phyloP scores from a whole-genome alignment of 2,329 filamentous ascomycete species.

The Sarocladiaceae sp. region DNA sequence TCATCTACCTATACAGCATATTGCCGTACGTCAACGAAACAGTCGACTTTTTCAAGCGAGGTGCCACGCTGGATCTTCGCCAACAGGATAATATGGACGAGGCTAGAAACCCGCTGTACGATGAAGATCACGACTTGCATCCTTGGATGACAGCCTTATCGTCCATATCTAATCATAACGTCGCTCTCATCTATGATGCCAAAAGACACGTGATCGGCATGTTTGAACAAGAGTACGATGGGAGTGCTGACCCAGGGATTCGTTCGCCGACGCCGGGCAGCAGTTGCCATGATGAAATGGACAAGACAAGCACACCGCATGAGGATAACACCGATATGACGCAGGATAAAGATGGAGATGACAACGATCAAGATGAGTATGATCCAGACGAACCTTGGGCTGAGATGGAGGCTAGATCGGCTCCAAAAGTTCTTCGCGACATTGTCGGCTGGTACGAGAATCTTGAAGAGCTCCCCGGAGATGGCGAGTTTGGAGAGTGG shows the following conservation, averaged over 20 bases:
- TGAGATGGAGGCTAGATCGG: not conserved
- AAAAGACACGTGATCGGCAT: not conserved
- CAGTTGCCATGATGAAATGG: not conserved
- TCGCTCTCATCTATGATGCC: not conserved
- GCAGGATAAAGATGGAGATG: not conserved
- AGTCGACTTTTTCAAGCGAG: slow-evolving; percentile 15
- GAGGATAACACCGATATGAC: not conserved
- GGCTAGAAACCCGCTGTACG: slow-evolving; percentile 13
- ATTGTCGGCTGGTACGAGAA: slow-evolving; percentile 15
- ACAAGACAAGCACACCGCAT: not conserved
- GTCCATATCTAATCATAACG: not conserved
- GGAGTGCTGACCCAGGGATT: not conserved
- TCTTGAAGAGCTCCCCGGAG: slow-evolving; percentile 14
- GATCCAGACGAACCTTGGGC: not conserved
- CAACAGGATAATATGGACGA: slow-evolving; percentile 11
- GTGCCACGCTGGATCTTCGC: slow-evolving; percentile 16
- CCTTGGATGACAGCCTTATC: not conserved
- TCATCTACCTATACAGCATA: slow-evolving; percentile 21
- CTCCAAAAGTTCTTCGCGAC: slow-evolving; percentile 12
- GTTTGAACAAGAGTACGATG: not conserved
- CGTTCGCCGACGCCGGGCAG: not conserved
- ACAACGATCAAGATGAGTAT: slow-evolving; percentile 10
- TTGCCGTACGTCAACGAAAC: slow-evolving; percentile 17
- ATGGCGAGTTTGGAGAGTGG: slow-evolving; percentile 11
- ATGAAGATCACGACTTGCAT: not conserved